These are phyloP conservation scores for Drechslerella stenobrocha DNA, from an alignment of 2,329 filamentous ascomycete genomes.

Conservation along the genomic window DNA sequence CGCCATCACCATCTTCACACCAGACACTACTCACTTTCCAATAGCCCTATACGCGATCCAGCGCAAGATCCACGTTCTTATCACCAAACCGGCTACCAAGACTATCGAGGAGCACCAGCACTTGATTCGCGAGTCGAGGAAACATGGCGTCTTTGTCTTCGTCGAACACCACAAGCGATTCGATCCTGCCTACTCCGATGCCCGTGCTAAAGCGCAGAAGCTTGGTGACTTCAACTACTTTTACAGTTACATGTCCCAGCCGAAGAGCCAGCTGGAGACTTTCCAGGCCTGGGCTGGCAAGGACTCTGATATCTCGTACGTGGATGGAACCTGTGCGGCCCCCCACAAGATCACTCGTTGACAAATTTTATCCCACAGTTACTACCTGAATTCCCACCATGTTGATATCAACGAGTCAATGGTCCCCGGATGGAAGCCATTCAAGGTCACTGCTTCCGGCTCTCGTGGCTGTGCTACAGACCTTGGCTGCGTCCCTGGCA, in stretches of 20 bases:
- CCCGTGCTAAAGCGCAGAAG: constrained; percentile 71
- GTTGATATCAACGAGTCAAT: constrained; percentile 91
- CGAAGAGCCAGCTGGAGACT: constrained; percentile 86
- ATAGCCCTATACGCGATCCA: constrained; percentile 92
- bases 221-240: constrained; percentile 98
- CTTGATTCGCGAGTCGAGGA: constrained; percentile 71
- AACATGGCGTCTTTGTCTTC: constrained; percentile 83
- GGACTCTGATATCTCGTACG: constrained; percentile 73
- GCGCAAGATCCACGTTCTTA: constrained; percentile 81
- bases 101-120: constrained; percentile 75
- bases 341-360: background rate
- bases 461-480: constrained; percentile 76
- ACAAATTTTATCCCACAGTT: constrained; percentile 61
- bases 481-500: constrained; percentile 76
- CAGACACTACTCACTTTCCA: constrained; percentile 87
- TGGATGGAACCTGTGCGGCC: background rate
- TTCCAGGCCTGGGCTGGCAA: constrained; percentile 93
- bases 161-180: constrained; percentile 97
- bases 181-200: constrained; percentile 90
- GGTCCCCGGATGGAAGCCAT: constrained; percentile 78
- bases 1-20: constrained; percentile 94
- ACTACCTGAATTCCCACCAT: constrained; percentile 95
- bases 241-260: constrained; percentile 94
- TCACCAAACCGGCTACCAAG: constrained; percentile 93
- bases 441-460: constrained; percentile 75